Evolutionary conservation across 2,329 filamentous ascomycete genomes (phyloP).

Genomic region (Tolypocladium amazonense): DNA sequence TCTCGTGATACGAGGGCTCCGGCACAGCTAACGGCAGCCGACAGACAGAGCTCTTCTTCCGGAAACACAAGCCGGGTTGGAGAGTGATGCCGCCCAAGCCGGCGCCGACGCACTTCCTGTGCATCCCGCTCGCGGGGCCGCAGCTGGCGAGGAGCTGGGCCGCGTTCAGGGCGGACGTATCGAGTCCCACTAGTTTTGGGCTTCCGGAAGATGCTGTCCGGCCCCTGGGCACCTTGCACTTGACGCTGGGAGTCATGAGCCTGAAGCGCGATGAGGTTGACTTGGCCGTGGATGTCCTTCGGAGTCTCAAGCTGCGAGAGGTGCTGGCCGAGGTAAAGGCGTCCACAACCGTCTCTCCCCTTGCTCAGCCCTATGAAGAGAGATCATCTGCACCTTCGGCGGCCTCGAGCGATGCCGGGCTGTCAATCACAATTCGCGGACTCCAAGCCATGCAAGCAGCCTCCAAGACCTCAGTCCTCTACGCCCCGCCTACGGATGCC

Average conservation of each 20-base stretch:
- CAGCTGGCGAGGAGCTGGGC: slow-evolving; percentile 55
- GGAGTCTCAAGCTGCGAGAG: slow-evolving; percentile 25
- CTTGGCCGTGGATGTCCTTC: slow-evolving; percentile 29
- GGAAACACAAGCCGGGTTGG: not conserved
- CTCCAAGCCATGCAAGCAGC: slow-evolving; percentile 52
- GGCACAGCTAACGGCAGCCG: not conserved
- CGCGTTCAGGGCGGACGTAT: slow-evolving; percentile 50
- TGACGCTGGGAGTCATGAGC: slow-evolving; percentile 81
- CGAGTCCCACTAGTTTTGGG: slow-evolving; percentile 28
- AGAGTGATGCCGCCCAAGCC: slow-evolving; percentile 24
- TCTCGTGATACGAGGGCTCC: not conserved
- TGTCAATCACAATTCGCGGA: slow-evolving; percentile 39
- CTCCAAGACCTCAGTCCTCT: slow-evolving; percentile 50
- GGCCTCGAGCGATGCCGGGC: slow-evolving; percentile 4
- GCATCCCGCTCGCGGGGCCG: slow-evolving; percentile 57
- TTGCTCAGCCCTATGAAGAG: not conserved
- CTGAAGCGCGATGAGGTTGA: slow-evolving; percentile 41
- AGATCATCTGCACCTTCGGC: not conserved
- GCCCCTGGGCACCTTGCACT: slow-evolving; percentile 69
- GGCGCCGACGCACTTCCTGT: slow-evolving; percentile 63
- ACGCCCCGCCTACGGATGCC: slow-evolving; percentile 47
- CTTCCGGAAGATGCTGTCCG: slow-evolving; percentile 60
- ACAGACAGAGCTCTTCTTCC: not conserved
- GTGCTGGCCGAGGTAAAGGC: slow-evolving; percentile 22
- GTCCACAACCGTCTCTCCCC: slow-evolving; percentile 3